Evolutionary conservation across 1,139 yeast genomes (phyloP), one percentile per base, ranked within the genome.

Genomic region (Hyphopichia pseudoburtonii): DNA sequence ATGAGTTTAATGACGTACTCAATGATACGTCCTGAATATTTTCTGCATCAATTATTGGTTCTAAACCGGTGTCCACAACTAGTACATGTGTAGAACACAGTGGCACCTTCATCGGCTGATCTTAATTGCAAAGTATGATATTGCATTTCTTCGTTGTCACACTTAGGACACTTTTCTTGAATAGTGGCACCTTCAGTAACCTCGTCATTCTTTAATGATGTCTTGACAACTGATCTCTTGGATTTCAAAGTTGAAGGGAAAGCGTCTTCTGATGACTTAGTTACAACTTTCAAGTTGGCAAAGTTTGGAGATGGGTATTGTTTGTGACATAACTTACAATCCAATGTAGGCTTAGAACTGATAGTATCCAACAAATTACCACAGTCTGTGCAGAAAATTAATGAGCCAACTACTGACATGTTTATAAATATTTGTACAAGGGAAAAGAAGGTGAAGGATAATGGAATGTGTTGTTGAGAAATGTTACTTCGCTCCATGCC

Each of bases 41-140:
- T 35, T n/a, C 18, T 31, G 23, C 17, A 25, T 17, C 46, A 89
- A 61, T 90, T 90, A 62, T 90, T 90, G 33, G 96, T 88, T 71
- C 97, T 84, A 72, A 86, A 90, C 56, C 88, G 80, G 73, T 90
- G 88, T 31, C 92, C 92, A 73, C 99, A 92, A 35, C 77, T 70
- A 2, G 95, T 85, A 71, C 98, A 92, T 1, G 98, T 90, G 66
- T 92, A 94, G 60, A 92, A 94, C 23, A 86, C 94, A 5, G 95
- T 86, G 22, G 94, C 94, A 73, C 98, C 99, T 75, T 92, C 99
- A 75, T 92, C 99, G 3, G 98, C 99, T 37, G 96, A 86, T 69
- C 99, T 80, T 51, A 92, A 76, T 65, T 92, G 99, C 52, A 92
- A 72, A 8, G 98, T 92, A 58, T 92, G 97, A 62, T 92, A 92